These are phyloP conservation scores for Fusarium decemcellulare DNA, from an alignment of 2,329 filamentous ascomycete species.

Conservation along the genomic window DNA sequence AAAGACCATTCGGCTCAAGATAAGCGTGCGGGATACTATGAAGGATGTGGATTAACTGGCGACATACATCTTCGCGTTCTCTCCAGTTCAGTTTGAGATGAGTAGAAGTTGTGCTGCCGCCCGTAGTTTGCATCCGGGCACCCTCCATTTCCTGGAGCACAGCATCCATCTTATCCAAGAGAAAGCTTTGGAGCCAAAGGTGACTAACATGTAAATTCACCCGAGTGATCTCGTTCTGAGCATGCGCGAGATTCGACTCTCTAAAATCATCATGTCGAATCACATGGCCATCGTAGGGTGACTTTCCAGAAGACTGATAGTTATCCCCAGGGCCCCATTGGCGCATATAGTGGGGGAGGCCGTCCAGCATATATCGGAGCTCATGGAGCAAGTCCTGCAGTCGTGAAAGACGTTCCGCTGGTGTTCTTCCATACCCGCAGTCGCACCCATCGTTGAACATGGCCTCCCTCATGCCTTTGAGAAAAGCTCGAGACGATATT, in stretches of 20 bases:
- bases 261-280: constrained; percentile 12
- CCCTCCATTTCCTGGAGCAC: constrained; percentile 33
- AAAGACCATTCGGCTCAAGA: constrained; percentile 53
- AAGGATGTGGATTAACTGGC: constrained; percentile 53
- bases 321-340: constrained; percentile 23
- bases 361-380: constrained; percentile 50
- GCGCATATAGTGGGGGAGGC: constrained; percentile 35
- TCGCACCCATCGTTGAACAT: constrained; percentile 33
- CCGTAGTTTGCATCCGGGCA: background rate
- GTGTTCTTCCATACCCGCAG: constrained; percentile 18
- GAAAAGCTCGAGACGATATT: constrained; percentile 48
- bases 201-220: constrained; percentile 55
- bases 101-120: background rate
- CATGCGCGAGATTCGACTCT: constrained; percentile 9
- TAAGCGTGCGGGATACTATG: constrained; percentile 50
- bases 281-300: background rate
- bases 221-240: constrained; percentile 46
- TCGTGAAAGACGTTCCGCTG: constrained; percentile 22
- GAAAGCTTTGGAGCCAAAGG: constrained; percentile 54
- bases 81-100: constrained; percentile 45
- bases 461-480: constrained; percentile 31
- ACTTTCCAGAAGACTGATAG: background rate
- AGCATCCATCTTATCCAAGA: constrained; percentile 52
- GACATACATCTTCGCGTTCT: constrained; percentile 54
- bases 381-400: constrained; percentile 47